These are phyloP conservation scores for Russula sp. DNA, from an alignment of 768 basidiomycete genomes.

Conservation along the genomic window DNA sequence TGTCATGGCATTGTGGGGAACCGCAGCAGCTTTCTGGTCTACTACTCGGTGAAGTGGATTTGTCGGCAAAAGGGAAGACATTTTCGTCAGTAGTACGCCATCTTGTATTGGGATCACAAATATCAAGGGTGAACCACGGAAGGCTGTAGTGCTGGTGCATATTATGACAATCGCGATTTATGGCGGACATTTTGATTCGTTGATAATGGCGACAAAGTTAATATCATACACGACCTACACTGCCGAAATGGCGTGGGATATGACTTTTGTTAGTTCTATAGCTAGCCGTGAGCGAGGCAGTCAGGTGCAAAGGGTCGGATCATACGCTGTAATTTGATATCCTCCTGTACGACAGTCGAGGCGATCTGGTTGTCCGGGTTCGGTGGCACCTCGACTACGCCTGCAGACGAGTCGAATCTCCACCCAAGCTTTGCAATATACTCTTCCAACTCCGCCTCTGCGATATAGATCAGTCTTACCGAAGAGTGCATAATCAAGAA, in stretches of 20 bases:
- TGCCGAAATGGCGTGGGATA: constrained; percentile 59
- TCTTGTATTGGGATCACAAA: not conserved
- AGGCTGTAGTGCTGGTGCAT: not conserved
- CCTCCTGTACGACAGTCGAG: constrained; percentile 78
- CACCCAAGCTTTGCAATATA: constrained; percentile 65
- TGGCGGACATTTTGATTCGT: not conserved
- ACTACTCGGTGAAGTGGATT: constrained; percentile 13
- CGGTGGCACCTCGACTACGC: constrained; percentile 61
- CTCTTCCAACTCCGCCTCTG: constrained; percentile 50
- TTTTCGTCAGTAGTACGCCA: not conserved
- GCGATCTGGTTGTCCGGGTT: constrained; percentile 88
- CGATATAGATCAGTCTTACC: not conserved
- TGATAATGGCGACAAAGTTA: not conserved
- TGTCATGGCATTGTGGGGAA: constrained; percentile 75
- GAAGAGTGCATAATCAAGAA: not conserved
- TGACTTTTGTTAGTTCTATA: constrained; percentile 68
- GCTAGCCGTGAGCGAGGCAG: constrained; percentile 5
- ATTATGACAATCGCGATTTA: too few species aligned
- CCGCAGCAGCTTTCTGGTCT: constrained; percentile 51
- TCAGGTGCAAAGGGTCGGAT: constrained; percentile 15
- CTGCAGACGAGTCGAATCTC: constrained; percentile 45
- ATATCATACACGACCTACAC: constrained; percentile 28
- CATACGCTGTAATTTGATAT: constrained; percentile 74
- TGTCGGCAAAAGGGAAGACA: not conserved
- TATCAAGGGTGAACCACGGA: not conserved